Conservation (phyloP, 805 yeast genomes). For the Pichia scutulata region DNA sequence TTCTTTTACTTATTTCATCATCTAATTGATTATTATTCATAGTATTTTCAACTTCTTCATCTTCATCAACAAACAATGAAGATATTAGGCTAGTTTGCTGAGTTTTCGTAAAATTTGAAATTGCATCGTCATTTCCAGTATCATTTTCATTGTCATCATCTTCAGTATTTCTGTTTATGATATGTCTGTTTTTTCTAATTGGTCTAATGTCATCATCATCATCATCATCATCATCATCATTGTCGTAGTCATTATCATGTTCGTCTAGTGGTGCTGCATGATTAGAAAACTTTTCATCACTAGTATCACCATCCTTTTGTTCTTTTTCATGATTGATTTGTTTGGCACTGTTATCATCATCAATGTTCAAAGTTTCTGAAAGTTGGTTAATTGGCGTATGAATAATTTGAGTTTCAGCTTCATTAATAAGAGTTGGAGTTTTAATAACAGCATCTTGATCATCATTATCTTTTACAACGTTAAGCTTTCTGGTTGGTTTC, state of each 20-base stretch:
- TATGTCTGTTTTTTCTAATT: not conserved
- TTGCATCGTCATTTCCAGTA: not conserved
- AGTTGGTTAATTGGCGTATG: not conserved
- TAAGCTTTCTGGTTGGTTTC: not conserved
- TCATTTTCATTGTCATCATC: not conserved
- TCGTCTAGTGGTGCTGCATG: not conserved
- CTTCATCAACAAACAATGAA: constrained; percentile 2
- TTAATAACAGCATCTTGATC: not conserved
- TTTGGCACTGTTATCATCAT: not conserved
- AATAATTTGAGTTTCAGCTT: not conserved
- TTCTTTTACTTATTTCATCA: constrained; percentile 5
- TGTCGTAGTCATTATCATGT: not conserved
- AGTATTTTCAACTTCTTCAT: not conserved
- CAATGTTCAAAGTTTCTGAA: not conserved
- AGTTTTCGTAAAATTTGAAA: not conserved
- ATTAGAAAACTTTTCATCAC: not conserved
- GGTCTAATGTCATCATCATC: constrained; percentile 4
- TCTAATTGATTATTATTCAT: not conserved
- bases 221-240: constrained; percentile 8
- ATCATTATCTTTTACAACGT: not conserved
- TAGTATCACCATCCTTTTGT: not conserved
- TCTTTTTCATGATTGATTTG: not conserved
- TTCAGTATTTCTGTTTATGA: not conserved
- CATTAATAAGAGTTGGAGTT: not conserved
- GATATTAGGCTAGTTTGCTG: not conserved